Evolutionary conservation across 257 asterid genomes (phyloP), one percentile per base, ranked within the genome.

Genomic region (Penstemon eatonii): DNA sequence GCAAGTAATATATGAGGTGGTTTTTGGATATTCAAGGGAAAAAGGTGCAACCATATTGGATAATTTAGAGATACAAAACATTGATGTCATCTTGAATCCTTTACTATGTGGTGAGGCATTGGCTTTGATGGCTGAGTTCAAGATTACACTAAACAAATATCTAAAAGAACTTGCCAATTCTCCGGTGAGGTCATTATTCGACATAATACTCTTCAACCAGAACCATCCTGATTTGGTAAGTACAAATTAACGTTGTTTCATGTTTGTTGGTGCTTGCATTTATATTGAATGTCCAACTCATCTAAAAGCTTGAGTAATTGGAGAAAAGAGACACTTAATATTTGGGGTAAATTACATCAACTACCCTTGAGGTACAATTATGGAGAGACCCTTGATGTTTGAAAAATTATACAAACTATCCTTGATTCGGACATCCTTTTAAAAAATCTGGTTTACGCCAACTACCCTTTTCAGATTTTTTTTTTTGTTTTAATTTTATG

Each of bases 41-140:
- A 78, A 58, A 73, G 92, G 92, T 60, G 90, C 90, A 8, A 57
- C 41, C 41, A 44, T 88, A 41, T 18, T 86, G 13, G 96, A 82
- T 63, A 60, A 86, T 79, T 46, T 88, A 60, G 82, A 82, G 75
- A 84, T 86, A 77, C 66, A 73, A 2, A 61, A 79, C 75, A 41
- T 86, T 50, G 81, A 83, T 57, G 75, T 53, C 50, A 75, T 86
- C 63, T 25, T 76, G 71, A 71, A 86, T 75, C 88, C 87, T 13
- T 58, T 46, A 50, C 71, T 56, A 73, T 69, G 82, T 59, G 96
- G 93, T 2, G 93, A 86, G 68, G 19, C 12, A 4, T 36, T 69
- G 49, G 80, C 85, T 18, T 19, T 84, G 81, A 41, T 78, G 77
- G 85, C 93, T 7, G 91, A 88, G 73, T 84, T 86, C 75, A 88